phyloP scores from a whole-genome alignment of 1,284 basidiomycete genomes.

The Apiotrichum montevideense region DNA sequence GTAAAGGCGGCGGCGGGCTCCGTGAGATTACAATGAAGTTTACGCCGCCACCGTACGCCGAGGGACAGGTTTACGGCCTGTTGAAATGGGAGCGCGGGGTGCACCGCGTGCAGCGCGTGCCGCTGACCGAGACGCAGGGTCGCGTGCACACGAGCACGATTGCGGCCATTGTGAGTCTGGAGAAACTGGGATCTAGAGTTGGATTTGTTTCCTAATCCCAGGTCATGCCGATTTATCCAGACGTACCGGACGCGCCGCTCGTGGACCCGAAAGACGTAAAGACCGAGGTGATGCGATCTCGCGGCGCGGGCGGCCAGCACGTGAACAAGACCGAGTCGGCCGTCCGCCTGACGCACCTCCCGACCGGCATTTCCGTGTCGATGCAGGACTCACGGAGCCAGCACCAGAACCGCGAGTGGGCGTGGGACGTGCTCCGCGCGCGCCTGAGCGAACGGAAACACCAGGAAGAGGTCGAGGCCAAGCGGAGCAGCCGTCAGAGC shows the following conservation, averaged over 20 bases:
- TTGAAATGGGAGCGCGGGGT: conserved; percentile 90
- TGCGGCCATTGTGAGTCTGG: conserved; percentile 64
- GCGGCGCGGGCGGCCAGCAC: conserved; percentile 96
- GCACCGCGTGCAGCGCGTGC: conserved; percentile 91
- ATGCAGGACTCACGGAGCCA: conserved; percentile 98
- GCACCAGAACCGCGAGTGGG: conserved; percentile 82
- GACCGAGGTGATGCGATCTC: conserved; percentile 86
- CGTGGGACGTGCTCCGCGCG: conserved; percentile 77
- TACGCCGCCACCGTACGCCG: conserved; percentile 50
- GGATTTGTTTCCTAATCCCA: conserved; percentile 13
- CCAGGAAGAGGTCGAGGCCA: conserved; percentile 60
- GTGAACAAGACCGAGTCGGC: conserved; percentile 99
- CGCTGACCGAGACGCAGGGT: conserved; percentile 78
- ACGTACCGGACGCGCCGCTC: conserved; percentile 48
- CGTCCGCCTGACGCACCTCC: conserved; percentile 88
- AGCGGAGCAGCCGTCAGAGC: conserved; percentile 61
- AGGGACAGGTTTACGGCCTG: conserved; percentile 67
- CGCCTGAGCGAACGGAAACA: conserved; percentile 75
- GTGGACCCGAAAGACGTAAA: conserved; percentile 79
- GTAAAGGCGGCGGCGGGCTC: conserved; percentile 57
- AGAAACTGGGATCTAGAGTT: no score
- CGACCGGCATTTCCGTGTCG: conserved; percentile 88
- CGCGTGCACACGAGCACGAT: conserved; percentile 91
- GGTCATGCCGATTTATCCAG: conserved; percentile 54
- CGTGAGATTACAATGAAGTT: conserved; percentile 69